A percentile compares a stretch with the other conserved stretches of the same genome.
These are phyloP conservation scores for Chaetomium cochliodes DNA, from an alignment of 495 filamentous ascomycete species.

Conservation along the genomic window DNA sequence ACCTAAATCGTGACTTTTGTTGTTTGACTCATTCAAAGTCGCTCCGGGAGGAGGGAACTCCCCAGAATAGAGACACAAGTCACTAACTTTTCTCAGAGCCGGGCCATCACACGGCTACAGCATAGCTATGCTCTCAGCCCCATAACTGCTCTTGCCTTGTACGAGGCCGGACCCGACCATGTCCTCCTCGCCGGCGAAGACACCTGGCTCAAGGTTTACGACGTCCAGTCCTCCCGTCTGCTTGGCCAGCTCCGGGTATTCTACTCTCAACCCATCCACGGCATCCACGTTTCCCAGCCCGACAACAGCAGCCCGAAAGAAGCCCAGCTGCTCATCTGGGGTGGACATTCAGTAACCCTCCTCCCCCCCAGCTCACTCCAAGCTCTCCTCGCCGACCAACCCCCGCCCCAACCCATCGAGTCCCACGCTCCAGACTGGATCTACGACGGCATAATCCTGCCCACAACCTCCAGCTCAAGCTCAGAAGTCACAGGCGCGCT, in stretches of 20 bases:
- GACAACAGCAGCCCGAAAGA: background rate
- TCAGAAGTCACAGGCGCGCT: constrained; percentile 41
- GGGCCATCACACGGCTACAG: constrained; percentile 25
- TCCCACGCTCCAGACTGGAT: constrained; percentile 73
- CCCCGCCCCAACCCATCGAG: constrained; percentile 6
- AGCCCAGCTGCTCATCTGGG: constrained; percentile 54
- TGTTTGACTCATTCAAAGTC: constrained; percentile 1
- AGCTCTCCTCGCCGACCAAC: constrained; percentile 25
- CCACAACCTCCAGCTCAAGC: constrained; percentile 7
- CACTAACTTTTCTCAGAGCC: constrained; percentile 19
- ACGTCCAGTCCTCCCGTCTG: constrained; percentile 39
- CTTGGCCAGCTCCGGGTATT: constrained; percentile 55
- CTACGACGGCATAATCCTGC: constrained; percentile 63
- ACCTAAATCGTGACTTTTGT: background rate
- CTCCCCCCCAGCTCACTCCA: constrained; percentile 28
- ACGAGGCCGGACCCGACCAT: constrained; percentile 30
- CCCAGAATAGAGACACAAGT: too few relatives aligned
- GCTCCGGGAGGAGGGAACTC: background rate
- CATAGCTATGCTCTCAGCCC: constrained; percentile 49
- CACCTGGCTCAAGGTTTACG: constrained; percentile 62
- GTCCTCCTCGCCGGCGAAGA: constrained; percentile 70
- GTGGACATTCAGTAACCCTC: constrained; percentile 45
- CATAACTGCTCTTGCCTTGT: constrained; percentile 59
- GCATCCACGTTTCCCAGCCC: constrained; percentile 50
- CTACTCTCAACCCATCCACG: constrained; percentile 63